phyloP scores from a whole-genome alignment of 176 grass and related monocot genomes.

The Triticum dicoccoides region DNA sequence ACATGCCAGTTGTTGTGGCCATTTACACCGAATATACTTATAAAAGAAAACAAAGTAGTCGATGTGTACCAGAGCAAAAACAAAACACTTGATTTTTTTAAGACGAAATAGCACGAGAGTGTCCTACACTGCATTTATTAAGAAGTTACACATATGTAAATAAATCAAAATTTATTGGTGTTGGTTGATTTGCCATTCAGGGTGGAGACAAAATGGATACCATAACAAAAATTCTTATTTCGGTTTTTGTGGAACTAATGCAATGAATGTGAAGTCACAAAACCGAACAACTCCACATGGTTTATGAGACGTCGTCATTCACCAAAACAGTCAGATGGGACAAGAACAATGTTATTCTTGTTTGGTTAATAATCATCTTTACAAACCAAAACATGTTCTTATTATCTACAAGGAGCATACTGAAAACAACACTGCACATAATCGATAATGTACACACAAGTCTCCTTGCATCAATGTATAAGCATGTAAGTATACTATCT shows the following conservation, averaged over 20 bases:
- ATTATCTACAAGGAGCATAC: too few relatives aligned
- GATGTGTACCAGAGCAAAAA: neutral
- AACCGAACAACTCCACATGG: neutral
- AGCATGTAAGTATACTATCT: too few relatives aligned
- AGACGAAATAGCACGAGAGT: neutral
- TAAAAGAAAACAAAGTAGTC: neutral
- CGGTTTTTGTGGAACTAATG: too few relatives aligned
- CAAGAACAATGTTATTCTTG: neutral
- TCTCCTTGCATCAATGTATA: too few relatives aligned
- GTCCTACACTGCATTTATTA: neutral
- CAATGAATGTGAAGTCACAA: neutral
- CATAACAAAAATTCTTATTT: too few relatives aligned
- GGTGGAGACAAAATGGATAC: too few relatives aligned
- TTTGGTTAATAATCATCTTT: too few relatives aligned
- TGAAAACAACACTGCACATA: too few relatives aligned
- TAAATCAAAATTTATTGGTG: neutral
- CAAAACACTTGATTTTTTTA: neutral
- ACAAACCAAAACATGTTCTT: too few relatives aligned
- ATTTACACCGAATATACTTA: neutral
- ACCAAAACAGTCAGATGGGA: neutral
- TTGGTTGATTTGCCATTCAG: neutral
- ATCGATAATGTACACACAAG: too few relatives aligned
- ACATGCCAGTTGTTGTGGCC: neutral
- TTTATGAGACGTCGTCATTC: neutral
- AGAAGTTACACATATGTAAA: neutral